Conservation (phyloP, 805 yeast genomes). For the Wickerhamiella vanderwaltii region DNA sequence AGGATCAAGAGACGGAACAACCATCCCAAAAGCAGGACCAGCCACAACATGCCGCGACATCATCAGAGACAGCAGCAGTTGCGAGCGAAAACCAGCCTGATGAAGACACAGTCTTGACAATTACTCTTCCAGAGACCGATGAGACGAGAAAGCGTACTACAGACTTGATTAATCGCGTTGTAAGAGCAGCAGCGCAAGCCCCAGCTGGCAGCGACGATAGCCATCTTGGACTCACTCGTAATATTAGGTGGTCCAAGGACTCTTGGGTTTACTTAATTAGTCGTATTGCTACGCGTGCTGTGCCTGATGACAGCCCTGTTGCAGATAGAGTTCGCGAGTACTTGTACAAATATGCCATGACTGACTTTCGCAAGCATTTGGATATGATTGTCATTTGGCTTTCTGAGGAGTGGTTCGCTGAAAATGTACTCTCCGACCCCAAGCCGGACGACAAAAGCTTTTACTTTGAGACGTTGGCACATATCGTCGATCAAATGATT, state of each 20-base stretch:
- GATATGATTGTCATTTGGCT: slow-evolving; percentile 82
- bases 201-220: slow-evolving; percentile 1
- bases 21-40: too few relatives aligned
- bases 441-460: slow-evolving; percentile 83
- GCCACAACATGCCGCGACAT: too few relatives aligned
- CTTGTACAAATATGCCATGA: slow-evolving; percentile 59
- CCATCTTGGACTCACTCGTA: slow-evolving; percentile 2
- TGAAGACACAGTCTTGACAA: slow-evolving; percentile 11
- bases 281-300: slow-evolving; percentile 74
- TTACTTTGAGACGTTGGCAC: slow-evolving; percentile 59
- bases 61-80: background rate
- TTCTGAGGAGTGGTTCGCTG: slow-evolving; percentile 85
- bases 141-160: slow-evolving; percentile 26
- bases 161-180: background rate
- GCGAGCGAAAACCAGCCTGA: background rate
- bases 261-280: slow-evolving; percentile 69
- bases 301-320: slow-evolving; percentile 25
- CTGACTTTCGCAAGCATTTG: slow-evolving; percentile 56
- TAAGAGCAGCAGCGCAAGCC: background rate
- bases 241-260: slow-evolving; percentile 39
- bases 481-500: slow-evolving; percentile 62
- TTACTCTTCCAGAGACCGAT: slow-evolving; percentile 14
- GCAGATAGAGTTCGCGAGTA: slow-evolving; percentile 52
- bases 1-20: too few relatives aligned
- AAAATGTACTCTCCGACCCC: slow-evolving; percentile 46